A percentile compares a stretch with the other conserved stretches of the same genome.
Evolutionary conservation across 1,284 basidiomycete species (phyloP).

Genomic region (Naganishia sp.): DNA sequence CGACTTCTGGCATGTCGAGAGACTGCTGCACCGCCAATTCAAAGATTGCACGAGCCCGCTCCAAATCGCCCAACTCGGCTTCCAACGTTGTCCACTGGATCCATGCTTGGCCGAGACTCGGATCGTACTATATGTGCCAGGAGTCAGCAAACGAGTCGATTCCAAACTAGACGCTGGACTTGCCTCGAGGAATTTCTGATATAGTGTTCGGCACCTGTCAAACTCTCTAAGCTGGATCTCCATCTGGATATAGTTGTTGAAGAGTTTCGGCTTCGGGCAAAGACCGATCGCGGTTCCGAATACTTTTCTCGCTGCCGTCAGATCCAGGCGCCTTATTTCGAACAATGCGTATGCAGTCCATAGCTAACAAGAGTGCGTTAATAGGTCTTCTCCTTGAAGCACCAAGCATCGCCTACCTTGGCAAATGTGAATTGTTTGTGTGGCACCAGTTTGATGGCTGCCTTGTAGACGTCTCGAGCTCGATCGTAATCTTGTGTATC

Average conservation of each 20-base stretch:
- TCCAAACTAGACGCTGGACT: constrained; percentile 35
- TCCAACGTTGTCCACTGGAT: constrained; percentile 97
- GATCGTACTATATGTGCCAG: constrained; percentile 65
- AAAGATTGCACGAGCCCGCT: constrained; percentile 90
- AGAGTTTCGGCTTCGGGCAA: constrained; percentile 90
- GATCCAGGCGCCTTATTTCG: constrained; percentile 81
- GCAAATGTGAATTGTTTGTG: constrained; percentile 98
- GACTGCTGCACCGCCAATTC: constrained; percentile 92
- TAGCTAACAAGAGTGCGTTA: constrained; percentile 51
- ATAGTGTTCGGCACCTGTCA: constrained; percentile 85
- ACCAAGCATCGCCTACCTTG: constrained; percentile 58
- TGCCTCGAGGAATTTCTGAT: constrained; percentile 92
- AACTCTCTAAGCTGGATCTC: constrained; percentile 78
- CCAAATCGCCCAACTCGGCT: constrained; percentile 84
- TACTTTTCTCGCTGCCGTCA: constrained; percentile 82
- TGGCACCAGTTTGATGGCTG: constrained; percentile 82
- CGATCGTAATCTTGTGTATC: constrained; percentile 87
- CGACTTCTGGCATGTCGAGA: constrained; percentile 96
- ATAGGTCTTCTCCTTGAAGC: not conserved
- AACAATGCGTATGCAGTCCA: constrained; percentile 91
- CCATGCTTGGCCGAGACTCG: constrained; percentile 89
- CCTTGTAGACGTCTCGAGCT: constrained; percentile 87
- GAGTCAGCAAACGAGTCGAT: constrained; percentile 17
- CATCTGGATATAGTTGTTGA: constrained; percentile 91
- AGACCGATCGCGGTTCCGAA: constrained; percentile 90